Conservation (phyloP, 2,329 filamentous ascomycete genomes). For the Diaporthe aspalathi region DNA sequence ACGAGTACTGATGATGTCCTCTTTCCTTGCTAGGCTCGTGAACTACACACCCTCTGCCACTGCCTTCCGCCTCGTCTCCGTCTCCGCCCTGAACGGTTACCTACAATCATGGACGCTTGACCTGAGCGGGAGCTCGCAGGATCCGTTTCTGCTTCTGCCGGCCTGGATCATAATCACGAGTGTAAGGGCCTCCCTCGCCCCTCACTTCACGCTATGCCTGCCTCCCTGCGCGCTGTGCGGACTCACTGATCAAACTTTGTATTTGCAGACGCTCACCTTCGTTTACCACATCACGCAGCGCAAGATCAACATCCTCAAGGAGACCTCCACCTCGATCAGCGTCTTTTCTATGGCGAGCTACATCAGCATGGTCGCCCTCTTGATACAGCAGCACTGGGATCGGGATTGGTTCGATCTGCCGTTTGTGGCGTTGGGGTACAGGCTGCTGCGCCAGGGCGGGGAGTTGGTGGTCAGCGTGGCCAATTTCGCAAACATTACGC, state of each 20-base stretch:
- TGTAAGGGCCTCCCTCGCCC: slow-evolving; percentile 55
- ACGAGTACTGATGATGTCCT: slow-evolving; percentile 33
- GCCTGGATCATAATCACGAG: slow-evolving; percentile 84
- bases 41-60: slow-evolving; percentile 86
- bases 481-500: slow-evolving; percentile 47
- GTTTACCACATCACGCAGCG: slow-evolving; percentile 82
- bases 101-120: slow-evolving; percentile 78
- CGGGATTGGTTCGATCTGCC: slow-evolving; percentile 72
- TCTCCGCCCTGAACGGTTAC: slow-evolving; percentile 80
- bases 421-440: slow-evolving; percentile 61
- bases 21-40: slow-evolving; percentile 70
- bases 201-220: not conserved
- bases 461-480: slow-evolving; percentile 45
- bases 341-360: slow-evolving; percentile 83
- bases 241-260: not conserved
- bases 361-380: slow-evolving; percentile 77
- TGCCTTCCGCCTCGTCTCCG: slow-evolving; percentile 81
- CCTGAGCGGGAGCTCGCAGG: slow-evolving; percentile 75
- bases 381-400: slow-evolving; percentile 74
- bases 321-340: slow-evolving; percentile 80
- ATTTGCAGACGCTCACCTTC: slow-evolving; percentile 73
- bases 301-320: slow-evolving; percentile 82
- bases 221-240: not conserved
- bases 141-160: slow-evolving; percentile 77
- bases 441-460: slow-evolving; percentile 49